A percentile compares a stretch with the other conserved stretches of the same genome.
phyloP scores from a whole-genome alignment of 176 grass and related monocot species.

The Oryza meyeriana region DNA sequence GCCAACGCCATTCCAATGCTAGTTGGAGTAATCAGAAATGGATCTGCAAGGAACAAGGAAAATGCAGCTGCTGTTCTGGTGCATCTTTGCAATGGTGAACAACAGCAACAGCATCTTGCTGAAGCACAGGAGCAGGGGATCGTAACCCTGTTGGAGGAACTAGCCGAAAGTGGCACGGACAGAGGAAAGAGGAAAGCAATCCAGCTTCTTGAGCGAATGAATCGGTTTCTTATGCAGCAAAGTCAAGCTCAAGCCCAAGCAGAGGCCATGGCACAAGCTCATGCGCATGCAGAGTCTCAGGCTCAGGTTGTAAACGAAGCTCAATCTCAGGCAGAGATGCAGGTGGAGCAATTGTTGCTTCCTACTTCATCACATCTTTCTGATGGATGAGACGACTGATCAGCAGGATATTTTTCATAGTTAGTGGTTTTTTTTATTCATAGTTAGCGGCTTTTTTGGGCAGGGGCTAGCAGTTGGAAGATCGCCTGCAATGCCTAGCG shows the following conservation, averaged over 20 bases:
- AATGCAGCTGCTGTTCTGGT: constrained; percentile 80
- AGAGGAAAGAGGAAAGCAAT: constrained; percentile 82
- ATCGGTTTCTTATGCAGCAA: constrained; percentile 65
- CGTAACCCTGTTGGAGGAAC: constrained; percentile 63
- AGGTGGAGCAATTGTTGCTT: constrained; percentile 24
- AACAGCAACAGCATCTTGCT: constrained; percentile 64
- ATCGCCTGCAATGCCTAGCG: constrained; percentile 38
- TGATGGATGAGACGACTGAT: constrained; percentile 40
- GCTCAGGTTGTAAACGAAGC: not conserved
- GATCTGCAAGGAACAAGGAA: constrained; percentile 83
- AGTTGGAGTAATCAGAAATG: constrained; percentile 66
- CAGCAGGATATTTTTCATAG: constrained; percentile 23
- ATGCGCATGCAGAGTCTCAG: constrained; percentile 6
- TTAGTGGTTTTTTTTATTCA: constrained; percentile 30
- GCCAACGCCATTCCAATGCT: constrained; percentile 62
- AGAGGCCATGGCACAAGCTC: constrained; percentile 33
- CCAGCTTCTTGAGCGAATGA: constrained; percentile 67
- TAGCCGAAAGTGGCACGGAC: constrained; percentile 64
- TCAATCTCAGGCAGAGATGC: constrained; percentile 27
- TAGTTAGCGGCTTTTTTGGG: constrained; percentile 34
- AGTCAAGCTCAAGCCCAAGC: constrained; percentile 57
- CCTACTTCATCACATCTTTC: constrained; percentile 30
- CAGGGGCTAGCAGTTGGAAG: constrained; percentile 37
- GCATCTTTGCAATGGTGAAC: constrained; percentile 79
- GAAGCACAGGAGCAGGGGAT: constrained; percentile 71